phyloP scores from a whole-genome alignment of 306 rosid species.

The Begonia masoniana region DNA sequence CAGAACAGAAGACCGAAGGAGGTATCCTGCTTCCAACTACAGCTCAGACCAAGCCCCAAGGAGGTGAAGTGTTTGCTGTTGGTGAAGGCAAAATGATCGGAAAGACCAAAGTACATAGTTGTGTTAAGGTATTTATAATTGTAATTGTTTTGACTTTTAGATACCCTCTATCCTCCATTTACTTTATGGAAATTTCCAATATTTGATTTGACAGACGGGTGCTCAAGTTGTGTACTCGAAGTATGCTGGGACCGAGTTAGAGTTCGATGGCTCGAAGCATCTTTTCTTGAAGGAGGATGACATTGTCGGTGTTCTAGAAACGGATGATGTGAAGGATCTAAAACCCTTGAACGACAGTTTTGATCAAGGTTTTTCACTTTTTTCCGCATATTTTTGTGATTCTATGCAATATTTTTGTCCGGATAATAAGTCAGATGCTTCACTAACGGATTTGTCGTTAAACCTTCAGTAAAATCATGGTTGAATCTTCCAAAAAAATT shows the following conservation, averaged over 20 bases:
- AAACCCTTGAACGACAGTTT: constrained; percentile 77
- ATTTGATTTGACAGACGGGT: constrained; percentile 31
- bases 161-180: not conserved
- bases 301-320: constrained; percentile 73
- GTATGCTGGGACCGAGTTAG: constrained; percentile 81
- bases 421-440: too few relatives aligned
- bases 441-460: too few relatives aligned
- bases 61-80: constrained; percentile 88
- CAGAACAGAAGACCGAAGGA: constrained; percentile 58
- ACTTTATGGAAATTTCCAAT: too few relatives aligned
- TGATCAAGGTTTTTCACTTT: constrained; percentile 45
- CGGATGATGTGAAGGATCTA: constrained; percentile 81
- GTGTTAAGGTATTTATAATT: constrained; percentile 41
- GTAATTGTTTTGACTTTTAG: not conserved
- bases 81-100: constrained; percentile 79
- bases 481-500: too few relatives aligned
- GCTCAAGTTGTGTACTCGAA: constrained; percentile 76
- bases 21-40: constrained; percentile 75
- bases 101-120: constrained; percentile 41
- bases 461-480: too few relatives aligned
- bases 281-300: constrained; percentile 89
- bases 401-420: not conserved
- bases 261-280: constrained; percentile 78
- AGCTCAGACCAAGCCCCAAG: constrained; percentile 85
- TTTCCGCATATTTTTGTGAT: not conserved